Evolutionary conservation across 164 flowering plant species (phyloP).

Genomic region (Buxus sempervirens): DNA sequence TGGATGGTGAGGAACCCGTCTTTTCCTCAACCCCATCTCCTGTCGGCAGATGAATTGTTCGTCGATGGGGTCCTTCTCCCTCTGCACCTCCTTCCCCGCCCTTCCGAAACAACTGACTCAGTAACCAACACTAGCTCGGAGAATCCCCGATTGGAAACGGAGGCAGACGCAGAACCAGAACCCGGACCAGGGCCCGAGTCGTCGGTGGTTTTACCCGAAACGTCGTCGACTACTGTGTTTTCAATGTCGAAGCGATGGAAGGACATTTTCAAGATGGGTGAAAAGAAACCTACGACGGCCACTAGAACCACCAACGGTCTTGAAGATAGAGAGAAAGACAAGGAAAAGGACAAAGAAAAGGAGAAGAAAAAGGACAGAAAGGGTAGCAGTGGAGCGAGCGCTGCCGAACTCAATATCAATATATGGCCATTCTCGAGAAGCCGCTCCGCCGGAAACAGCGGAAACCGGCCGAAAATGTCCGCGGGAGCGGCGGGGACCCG

Average conservation of each 20-base stretch:
- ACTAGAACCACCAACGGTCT: background rate
- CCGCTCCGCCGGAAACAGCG: constrained; percentile 73
- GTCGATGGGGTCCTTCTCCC: constrained; percentile 81
- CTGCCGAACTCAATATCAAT: constrained; percentile 74
- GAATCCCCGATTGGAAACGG: background rate
- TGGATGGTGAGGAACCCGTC: constrained; percentile 74
- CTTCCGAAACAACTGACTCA: constrained; percentile 9
- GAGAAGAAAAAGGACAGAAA: constrained; percentile 37
- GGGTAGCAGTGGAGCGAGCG: constrained; percentile 16
- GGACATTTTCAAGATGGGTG: constrained; percentile 52
- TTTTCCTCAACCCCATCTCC: constrained; percentile 45
- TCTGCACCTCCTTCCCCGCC: constrained; percentile 39
- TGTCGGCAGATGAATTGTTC: constrained; percentile 79
- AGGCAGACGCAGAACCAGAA: too few relatives aligned
- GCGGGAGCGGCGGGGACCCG: constrained; percentile 31
- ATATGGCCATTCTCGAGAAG: constrained; percentile 94
- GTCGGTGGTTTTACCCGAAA: constrained; percentile 9
- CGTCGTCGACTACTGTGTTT: constrained; percentile 8
- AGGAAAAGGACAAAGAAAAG: constrained; percentile 21
- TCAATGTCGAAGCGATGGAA: constrained; percentile 70
- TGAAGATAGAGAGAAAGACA: constrained; percentile 29
- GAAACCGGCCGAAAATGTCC: constrained; percentile 33
- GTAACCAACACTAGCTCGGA: constrained; percentile 10
- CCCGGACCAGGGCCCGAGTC: constrained; percentile 20
- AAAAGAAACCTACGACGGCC: constrained; percentile 15